A percentile compares a stretch with the other conserved stretches of the same genome.
These are phyloP conservation scores for Tetradesmus obliquus DNA, from an alignment of 139 green algal species.

Conservation along the genomic window DNA sequence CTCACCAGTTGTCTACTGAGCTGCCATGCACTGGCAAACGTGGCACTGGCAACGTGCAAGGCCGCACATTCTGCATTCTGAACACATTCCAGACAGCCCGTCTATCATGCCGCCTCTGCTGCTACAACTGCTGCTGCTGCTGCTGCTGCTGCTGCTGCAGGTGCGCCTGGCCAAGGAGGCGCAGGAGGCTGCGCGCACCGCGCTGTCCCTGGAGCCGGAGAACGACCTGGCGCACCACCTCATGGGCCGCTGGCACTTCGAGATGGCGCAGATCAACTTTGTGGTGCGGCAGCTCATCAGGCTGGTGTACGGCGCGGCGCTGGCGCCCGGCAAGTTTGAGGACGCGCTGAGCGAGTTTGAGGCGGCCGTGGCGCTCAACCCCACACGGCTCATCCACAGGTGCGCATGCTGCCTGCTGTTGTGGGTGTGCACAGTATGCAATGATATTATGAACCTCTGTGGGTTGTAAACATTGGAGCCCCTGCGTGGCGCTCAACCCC, in stretches of 20 bases:
- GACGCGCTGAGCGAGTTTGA: constrained; percentile 72
- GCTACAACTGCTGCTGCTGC: not conserved
- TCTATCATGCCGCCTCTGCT: not conserved
- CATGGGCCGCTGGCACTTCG: constrained; percentile 71
- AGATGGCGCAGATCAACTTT: constrained; percentile 56
- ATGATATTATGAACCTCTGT: not conserved
- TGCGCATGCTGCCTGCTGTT: not conserved
- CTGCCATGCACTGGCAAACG: too few relatives aligned
- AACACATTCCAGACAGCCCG: too few relatives aligned
- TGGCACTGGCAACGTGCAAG: too few relatives aligned
- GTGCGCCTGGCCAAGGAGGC: constrained; percentile 72
- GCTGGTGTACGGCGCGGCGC: constrained; percentile 44
- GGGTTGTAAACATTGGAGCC: not conserved
- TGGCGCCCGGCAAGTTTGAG: constrained; percentile 44
- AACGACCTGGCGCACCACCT: constrained; percentile 85
- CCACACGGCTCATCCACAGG: constrained; percentile 72
- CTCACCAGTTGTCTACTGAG: too few relatives aligned
- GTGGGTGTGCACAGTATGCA: not conserved
- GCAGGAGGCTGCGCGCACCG: constrained; percentile 59
- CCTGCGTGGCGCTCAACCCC: constrained; percentile 57
- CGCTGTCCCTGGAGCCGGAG: constrained; percentile 63
- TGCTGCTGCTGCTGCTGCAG: constrained; percentile 14
- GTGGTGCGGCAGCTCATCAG: constrained; percentile 48
- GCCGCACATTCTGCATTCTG: too few relatives aligned
- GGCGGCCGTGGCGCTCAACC: constrained; percentile 63